Evolutionary conservation across 1,284 basidiomycete genomes (phyloP), one percentile per base, ranked within the genome.

Genomic region (Pascua sp.): DNA sequence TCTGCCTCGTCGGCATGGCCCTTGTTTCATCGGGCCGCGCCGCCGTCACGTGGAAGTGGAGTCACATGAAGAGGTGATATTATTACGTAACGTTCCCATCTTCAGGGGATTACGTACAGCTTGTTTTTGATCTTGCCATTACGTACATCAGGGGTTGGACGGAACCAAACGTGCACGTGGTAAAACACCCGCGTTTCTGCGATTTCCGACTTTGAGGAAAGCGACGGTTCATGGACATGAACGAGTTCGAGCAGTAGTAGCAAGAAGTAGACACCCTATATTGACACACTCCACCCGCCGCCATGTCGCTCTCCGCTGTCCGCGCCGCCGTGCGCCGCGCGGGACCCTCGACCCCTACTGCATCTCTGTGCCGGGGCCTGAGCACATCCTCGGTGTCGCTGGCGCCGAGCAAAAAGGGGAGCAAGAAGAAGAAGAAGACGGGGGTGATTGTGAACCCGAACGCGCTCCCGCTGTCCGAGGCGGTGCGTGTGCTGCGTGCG

Each of bases 401-500:
- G 10, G 18, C 17, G 24, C 41, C 53, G 16, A 18, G 37, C 36
- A 50, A 49, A 43, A 50, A 49, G 45, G 18, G 32, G 16, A 32
- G 36, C 41, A 52, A 52, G 51, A 41, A 32, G 11, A 51, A 51
- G 42, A 47, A 47, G 50, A 52, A 42, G 46, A 61, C 61, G 51
- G 39, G 44, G 42, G 47, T 49, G 16, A 50, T 55, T 38, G 13
- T 11, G 42, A 66, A 68, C 53, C 64, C 66, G 9, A 67, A 73
- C 47, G 70, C 70, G 0, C 64, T 75, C 64, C 59, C 63, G 1
- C 50, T 76, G 5, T 17, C 44, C 13, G 73, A 76, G 56, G 76
- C 76, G 2, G 62, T 70, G 2, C 65, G 70, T 16, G 64, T 76
- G 0, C 59, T 76, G 15, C 66, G 74, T 38, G 84, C 90, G 17